Evolutionary conservation across 345 rosid genomes (phyloP), one percentile per base, ranked within the genome.

Genomic region (Syzygium jambos): DNA sequence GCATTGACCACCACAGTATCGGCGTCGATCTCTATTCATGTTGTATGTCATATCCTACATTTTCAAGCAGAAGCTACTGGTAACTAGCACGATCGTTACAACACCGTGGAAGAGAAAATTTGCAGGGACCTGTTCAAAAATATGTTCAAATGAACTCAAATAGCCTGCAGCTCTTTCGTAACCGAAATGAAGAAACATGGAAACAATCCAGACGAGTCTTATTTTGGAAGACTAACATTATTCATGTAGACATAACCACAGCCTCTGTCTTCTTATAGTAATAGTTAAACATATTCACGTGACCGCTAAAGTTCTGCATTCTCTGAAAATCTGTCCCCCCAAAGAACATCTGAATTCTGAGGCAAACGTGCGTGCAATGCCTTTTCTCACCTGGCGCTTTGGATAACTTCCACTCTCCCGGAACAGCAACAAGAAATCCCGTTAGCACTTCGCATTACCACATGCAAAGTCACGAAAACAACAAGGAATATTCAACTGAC

Each of bases 41-140:
- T 2, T 8, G 0, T 16, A 68, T 68, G 25, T 68, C 0, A 0
- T 0, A 9, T 68, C 12, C 7, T 34, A 17, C 23, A 34, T 68
- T 68, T 34, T 30, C 78, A 34, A 34, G 78, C 46, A 8, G 46
- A 65, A 65, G 25, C 43, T 68, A 68, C 0, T 30, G 46, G 23
- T 34, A 68, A 57, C 63, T 57, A 57, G 29, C 11, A 23, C 14
- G 65, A 25, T 57, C 25, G 27, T 25, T 57, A 57, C 65, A 57
- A 57, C 65, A 25, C 65, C 65, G 11, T 59, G 65, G 65, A 15
- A 59, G 30, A 59, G 65, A 59, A 11, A 59, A 59, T 2, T 59
- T 59, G 65, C 7, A 59, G 34, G 34, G n/a, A 19, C 73, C 19
- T 6, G 0, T 9, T 61, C 73, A 61, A 13, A 19, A 61, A n/a